These are phyloP conservation scores for Amphirosellinia nigrospora DNA, from an alignment of 495 filamentous ascomycete species.

Conservation along the genomic window DNA sequence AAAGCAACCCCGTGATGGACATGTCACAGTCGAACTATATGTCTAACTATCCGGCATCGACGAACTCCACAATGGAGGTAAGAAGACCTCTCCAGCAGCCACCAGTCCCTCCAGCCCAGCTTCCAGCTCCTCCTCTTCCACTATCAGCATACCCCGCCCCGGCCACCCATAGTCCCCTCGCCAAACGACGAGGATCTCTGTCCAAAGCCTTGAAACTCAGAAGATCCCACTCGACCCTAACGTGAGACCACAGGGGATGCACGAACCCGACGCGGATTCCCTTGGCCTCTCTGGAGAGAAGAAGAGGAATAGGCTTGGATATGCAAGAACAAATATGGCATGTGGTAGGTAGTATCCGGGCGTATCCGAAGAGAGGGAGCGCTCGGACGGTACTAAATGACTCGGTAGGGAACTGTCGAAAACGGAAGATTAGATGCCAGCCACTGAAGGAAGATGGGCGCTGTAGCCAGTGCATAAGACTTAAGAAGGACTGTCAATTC, in stretches of 20 bases:
- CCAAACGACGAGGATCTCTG: conserved; percentile 45
- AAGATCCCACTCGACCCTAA: conserved; percentile 70
- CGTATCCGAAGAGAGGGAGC: conserved; percentile 2
- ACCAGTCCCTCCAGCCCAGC: conserved; percentile 32
- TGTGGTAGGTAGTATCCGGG: conserved; percentile 75
- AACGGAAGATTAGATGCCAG: conserved; percentile 94
- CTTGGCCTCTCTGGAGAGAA: conserved; percentile 71
- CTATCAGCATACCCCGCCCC: conserved; percentile 39
- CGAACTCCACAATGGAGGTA: conserved; percentile 48
- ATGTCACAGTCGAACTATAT: conserved; percentile 49
- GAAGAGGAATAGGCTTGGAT: conserved; percentile 94
- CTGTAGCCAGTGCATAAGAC: conserved; percentile 93
- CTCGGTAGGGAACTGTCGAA: conserved; percentile 82
- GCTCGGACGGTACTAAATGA: conserved; percentile 26
- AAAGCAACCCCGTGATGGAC: conserved; percentile 53
- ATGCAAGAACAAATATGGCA: conserved; percentile 95
- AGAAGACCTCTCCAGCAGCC: conserved; percentile 37
- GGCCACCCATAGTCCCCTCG: conserved; percentile 41
- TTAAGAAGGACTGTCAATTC: conserved; percentile 97
- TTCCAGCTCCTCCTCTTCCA: conserved; percentile 30
- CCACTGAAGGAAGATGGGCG: conserved; percentile 78
- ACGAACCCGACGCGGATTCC: conserved; percentile 37
- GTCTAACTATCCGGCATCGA: conserved; percentile 47
- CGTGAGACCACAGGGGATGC: conserved; percentile 58
- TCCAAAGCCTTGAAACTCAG: conserved; percentile 58